Evolutionary conservation across 2,329 filamentous ascomycete species (phyloP).

Genomic region (Rhynchosporium agropyri): DNA sequence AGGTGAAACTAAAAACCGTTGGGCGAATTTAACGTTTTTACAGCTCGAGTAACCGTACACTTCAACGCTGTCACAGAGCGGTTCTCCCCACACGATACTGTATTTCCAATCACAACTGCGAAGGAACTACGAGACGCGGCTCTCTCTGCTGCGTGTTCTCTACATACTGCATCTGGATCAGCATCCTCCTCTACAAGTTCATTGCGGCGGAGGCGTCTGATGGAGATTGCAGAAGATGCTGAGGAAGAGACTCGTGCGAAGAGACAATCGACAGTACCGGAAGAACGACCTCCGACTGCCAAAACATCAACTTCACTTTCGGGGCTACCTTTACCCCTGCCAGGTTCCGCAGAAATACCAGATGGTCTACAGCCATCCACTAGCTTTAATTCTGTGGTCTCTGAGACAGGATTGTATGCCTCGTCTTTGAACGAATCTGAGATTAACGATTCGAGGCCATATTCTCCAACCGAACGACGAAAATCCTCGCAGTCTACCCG

Average conservation of each 20-base stretch:
- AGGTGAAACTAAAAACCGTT: conserved; percentile 11
- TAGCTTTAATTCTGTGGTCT: conserved; percentile 24
- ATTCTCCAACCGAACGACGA: conserved; percentile 36
- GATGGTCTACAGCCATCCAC: conserved; percentile 25
- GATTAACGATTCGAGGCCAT: conserved; percentile 11
- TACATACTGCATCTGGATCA: conserved; percentile 85
- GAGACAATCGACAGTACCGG: conserved; percentile 57
- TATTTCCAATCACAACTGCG: conserved; percentile 73
- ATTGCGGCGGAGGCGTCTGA: conserved; percentile 72
- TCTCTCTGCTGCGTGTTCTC: conserved; percentile 82
- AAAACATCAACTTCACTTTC: conserved; percentile 32
- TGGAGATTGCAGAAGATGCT: conserved; percentile 92
- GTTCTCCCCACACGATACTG: conserved; percentile 85
- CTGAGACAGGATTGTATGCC: conserved; percentile 25
- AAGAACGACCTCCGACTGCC: conserved; percentile 45
- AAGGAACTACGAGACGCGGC: conserved; percentile 86
- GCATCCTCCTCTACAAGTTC: conserved; percentile 84
- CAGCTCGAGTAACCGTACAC: conserved; percentile 80
- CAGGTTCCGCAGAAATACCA: conserved; percentile 25
- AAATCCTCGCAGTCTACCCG: conserved; percentile 54
- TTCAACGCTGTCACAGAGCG: conserved; percentile 68
- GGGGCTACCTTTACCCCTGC: conserved; percentile 23
- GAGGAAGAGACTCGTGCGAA: conserved; percentile 63
- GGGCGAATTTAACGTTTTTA: conserved; percentile 29
- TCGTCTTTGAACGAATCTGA: not conserved